A percentile compares a stretch with the other conserved stretches of the same genome.
Conservation (phyloP, 805 yeast species). For the Candida lessepsii region DNA sequence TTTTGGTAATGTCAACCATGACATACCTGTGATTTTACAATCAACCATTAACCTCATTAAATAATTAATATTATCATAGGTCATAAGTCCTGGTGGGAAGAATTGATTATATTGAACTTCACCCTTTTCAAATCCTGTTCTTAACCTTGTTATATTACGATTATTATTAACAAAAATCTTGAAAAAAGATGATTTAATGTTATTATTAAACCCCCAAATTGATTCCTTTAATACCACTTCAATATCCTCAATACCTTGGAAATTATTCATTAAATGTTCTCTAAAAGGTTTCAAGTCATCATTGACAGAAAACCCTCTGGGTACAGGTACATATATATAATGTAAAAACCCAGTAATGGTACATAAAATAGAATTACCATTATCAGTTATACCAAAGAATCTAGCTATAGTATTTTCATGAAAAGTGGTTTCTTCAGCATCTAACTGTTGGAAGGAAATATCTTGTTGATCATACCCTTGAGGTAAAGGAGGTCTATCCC, state of each 20-base stretch:
- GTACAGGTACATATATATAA: slow-evolving; percentile 90
- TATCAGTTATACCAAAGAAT: slow-evolving; percentile 88
- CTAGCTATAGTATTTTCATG: slow-evolving; percentile 66
- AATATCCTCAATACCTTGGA: slow-evolving; percentile 60
- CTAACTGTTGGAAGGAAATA: slow-evolving; percentile 84
- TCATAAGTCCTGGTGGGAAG: slow-evolving; percentile 59
- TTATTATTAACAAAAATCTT: slow-evolving; percentile 70
- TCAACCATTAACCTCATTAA: slow-evolving; percentile 87
- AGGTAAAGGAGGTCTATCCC: slow-evolving; percentile 60
- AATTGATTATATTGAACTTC: slow-evolving; percentile 62
- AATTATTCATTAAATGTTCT: slow-evolving; percentile 45
- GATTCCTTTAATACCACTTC: slow-evolving; percentile 75
- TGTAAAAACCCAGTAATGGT: slow-evolving; percentile 87
- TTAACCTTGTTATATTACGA: slow-evolving; percentile 59
- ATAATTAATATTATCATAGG: slow-evolving; percentile 90
- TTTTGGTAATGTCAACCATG: slow-evolving; percentile 89
- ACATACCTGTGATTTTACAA: slow-evolving; percentile 91
- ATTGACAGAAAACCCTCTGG: slow-evolving; percentile 63
- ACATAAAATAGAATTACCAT: slow-evolving; percentile 87
- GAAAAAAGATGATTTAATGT: slow-evolving; percentile 72
- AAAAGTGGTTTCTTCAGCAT: slow-evolving; percentile 79
- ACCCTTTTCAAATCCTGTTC: slow-evolving; percentile 84
- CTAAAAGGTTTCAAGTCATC: slow-evolving; percentile 50
- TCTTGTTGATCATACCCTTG: slow-evolving; percentile 51
- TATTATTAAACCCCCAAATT: slow-evolving; percentile 91